Conservation (phyloP, 78 protist genomes). For the Chrysochromulina parva region DNA sequence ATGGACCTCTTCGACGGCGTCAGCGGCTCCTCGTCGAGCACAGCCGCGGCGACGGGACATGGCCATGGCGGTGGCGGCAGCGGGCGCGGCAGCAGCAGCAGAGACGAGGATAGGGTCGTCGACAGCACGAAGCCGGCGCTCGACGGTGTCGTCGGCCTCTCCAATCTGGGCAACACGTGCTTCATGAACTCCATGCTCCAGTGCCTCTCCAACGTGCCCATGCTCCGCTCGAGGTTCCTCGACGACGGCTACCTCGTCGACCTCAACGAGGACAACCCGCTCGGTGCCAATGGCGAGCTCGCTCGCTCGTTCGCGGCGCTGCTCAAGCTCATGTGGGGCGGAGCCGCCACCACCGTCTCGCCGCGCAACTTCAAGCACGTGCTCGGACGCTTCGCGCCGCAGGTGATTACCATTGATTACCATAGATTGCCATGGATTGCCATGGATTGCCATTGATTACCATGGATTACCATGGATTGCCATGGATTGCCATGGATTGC, state of each 20-base stretch:
- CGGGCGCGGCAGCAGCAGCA: too few relatives aligned
- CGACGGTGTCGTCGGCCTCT: background rate
- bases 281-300: slow-evolving; percentile 74
- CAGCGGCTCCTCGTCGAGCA: too few relatives aligned
- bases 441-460: too few relatives aligned
- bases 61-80: too few relatives aligned
- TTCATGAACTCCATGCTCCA: slow-evolving; percentile 85
- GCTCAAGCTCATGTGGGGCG: slow-evolving; percentile 59
- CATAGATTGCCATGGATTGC: too few relatives aligned
- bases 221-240: slow-evolving; percentile 62
- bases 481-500: too few relatives aligned
- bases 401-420: background rate
- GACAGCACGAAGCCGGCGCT: background rate
- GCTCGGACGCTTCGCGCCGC: slow-evolving; percentile 13
- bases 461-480: too few relatives aligned
- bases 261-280: slow-evolving; percentile 70
- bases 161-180: slow-evolving; percentile 84
- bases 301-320: slow-evolving; percentile 62
- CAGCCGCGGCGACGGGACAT: too few relatives aligned
- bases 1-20: too few relatives aligned
- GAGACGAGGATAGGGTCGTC: too few relatives aligned
- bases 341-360: background rate
- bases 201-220: slow-evolving; percentile 58
- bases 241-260: slow-evolving; percentile 27
- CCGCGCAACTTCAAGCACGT: slow-evolving; percentile 59